Evolutionary conservation across 352 stramenopile genomes (phyloP).

Genomic region (Phytophthora kernoviae): DNA sequence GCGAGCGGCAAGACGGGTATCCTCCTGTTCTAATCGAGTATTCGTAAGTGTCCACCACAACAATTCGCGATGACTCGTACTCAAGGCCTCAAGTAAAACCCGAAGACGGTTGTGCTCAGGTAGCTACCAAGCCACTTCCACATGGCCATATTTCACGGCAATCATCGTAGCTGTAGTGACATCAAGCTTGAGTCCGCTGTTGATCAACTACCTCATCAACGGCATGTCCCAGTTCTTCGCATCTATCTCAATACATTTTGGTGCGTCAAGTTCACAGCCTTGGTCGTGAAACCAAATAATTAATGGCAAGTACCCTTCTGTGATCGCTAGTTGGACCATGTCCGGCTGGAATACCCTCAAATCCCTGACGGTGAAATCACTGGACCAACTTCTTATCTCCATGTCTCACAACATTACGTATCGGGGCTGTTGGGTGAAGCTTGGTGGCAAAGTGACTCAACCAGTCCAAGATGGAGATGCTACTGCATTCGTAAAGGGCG

Average conservation of each 20-base stretch:
- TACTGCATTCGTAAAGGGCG: neutral
- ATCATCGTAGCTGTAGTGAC: neutral
- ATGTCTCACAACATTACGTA: neutral
- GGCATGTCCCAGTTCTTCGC: neutral
- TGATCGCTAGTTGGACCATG: neutral
- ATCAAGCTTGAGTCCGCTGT: neutral
- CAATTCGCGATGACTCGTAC: no score
- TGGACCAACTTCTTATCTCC: slow-evolving; percentile 7
- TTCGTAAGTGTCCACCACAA: no score
- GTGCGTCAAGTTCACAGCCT: neutral
- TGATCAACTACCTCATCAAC: slow-evolving; percentile 2
- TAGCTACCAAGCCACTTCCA: slow-evolving; percentile 2
- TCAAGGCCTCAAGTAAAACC: no score
- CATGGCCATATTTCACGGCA: neutral
- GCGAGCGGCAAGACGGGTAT: no score
- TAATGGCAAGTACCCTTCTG: neutral
- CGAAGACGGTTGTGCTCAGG: no score
- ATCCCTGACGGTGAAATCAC: slow-evolving; percentile 3
- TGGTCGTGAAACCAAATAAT: slow-evolving; percentile 2
- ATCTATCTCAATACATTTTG: neutral
- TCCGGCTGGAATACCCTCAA: neutral
- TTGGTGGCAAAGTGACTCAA: slow-evolving; percentile 1
- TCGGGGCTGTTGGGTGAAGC: neutral
- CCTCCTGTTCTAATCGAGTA: no score
- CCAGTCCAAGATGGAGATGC: slow-evolving; percentile 7